A percentile compares a stretch with the other conserved stretches of the same genome.
Conservation (phyloP, 306 rosid genomes). For the Medicago truncatula region MtrunA17r5.0-ANR NC_053042.1:5243001-5243500, state of each 20-base stretch:
- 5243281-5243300: conserved; percentile 1
- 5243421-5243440: background rate
- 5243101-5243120: conserved; percentile 46
- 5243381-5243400: conserved; percentile 16
- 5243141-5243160: conserved; percentile 39
- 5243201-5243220: background rate
- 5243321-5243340: conserved; percentile 20
- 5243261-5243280: conserved; percentile 15
- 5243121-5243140: conserved; percentile 31
- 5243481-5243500: no score
- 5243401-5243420: conserved; percentile 13
- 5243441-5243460: no score
- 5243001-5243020: no score
- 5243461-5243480: background rate
- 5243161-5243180: background rate
- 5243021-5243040: background rate
- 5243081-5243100: conserved; percentile 32
- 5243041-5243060: conserved; percentile 41
- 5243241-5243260: conserved; percentile 11
- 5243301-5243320: conserved; percentile 49
- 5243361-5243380: conserved; percentile 32
- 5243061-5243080: conserved; percentile 44
- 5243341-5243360: background rate
- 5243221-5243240: conserved; percentile 5
- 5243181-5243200: background rate